phyloP scores from a whole-genome alignment of 805 yeast species.

The Candida jianshihensis region DNA sequence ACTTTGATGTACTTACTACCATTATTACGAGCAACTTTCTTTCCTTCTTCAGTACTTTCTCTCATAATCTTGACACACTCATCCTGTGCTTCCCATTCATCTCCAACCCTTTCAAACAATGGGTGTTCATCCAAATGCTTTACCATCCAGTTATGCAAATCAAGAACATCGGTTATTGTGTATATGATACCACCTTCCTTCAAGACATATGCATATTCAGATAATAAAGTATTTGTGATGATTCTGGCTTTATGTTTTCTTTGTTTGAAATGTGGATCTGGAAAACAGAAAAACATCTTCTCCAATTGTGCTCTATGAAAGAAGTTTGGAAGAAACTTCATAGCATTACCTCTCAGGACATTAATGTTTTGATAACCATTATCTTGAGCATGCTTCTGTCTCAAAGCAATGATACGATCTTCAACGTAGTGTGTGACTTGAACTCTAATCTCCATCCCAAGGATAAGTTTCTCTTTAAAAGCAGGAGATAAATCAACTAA shows the following conservation, averaged over 20 bases:
- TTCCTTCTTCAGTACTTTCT: constrained; percentile 95
- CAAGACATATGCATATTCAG: constrained; percentile 89
- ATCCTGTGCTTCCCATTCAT: constrained; percentile 77
- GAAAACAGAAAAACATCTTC: constrained; percentile 96
- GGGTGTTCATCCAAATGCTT: constrained; percentile 88
- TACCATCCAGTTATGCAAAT: constrained; percentile 95
- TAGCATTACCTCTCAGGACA: constrained; percentile 90
- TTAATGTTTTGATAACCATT: constrained; percentile 72
- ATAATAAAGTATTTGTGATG: constrained; percentile 77
- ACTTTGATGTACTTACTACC: constrained; percentile 90
- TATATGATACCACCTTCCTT: constrained; percentile 83
- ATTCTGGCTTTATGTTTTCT: constrained; percentile 97
- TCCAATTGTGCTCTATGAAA: constrained; percentile 75
- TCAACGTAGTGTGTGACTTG: constrained; percentile 97
- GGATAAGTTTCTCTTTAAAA: constrained; percentile 64
- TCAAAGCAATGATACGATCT: constrained; percentile 85
- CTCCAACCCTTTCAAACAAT: constrained; percentile 69
- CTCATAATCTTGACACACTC: constrained; percentile 82
- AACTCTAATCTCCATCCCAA: constrained; percentile 97
- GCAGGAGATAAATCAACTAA: constrained; percentile 70
- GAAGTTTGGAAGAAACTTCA: constrained; percentile 95
- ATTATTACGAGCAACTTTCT: constrained; percentile 85
- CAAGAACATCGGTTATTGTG: constrained; percentile 93
- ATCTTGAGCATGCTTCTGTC: constrained; percentile 35
- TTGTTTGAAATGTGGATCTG: constrained; percentile 98